Conservation (phyloP, 2,329 filamentous ascomycete genomes). For the Neofusicoccum sp. region DNA sequence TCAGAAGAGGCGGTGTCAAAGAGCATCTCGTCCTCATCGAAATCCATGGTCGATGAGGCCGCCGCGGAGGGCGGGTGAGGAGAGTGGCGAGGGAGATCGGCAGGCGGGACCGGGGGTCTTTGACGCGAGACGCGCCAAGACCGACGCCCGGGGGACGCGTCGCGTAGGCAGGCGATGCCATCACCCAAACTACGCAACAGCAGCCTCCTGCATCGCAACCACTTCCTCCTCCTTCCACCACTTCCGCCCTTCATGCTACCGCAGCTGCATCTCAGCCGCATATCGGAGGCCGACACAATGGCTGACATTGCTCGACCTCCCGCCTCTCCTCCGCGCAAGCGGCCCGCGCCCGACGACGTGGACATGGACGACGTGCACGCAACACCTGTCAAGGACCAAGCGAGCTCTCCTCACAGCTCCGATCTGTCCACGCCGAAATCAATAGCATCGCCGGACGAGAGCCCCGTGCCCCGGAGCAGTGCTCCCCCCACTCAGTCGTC, state of each 20-base stretch:
- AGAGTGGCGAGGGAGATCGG: slow-evolving; percentile 4
- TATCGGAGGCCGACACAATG: slow-evolving; percentile 23
- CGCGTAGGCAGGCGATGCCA: slow-evolving; percentile 4
- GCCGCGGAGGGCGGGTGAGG: background rate
- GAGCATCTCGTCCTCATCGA: slow-evolving; percentile 31
- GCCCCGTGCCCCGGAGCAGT: slow-evolving; percentile 15
- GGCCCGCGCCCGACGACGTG: slow-evolving; percentile 33
- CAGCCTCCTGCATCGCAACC: background rate
- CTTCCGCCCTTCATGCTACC: background rate
- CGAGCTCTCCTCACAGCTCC: slow-evolving; percentile 29
- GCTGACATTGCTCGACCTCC: slow-evolving; percentile 24
- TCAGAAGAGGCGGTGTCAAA: slow-evolving; percentile 21
- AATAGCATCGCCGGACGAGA: slow-evolving; percentile 32
- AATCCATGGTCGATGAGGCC: background rate
- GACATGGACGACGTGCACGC: slow-evolving; percentile 20
- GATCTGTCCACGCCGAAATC: slow-evolving; percentile 30
- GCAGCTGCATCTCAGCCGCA: background rate
- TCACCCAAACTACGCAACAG: background rate
- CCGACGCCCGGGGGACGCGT: background rate
- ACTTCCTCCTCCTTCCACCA: background rate
- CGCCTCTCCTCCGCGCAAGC: slow-evolving; percentile 30
- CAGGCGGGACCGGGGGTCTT: background rate
- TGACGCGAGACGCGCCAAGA: background rate
- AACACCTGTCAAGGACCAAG: slow-evolving; percentile 23
- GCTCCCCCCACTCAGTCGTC: slow-evolving; percentile 18